Evolutionary conservation across 805 yeast species (phyloP), one percentile per base, ranked within the genome.

Genomic region (Starmerella kuoi): DNA sequence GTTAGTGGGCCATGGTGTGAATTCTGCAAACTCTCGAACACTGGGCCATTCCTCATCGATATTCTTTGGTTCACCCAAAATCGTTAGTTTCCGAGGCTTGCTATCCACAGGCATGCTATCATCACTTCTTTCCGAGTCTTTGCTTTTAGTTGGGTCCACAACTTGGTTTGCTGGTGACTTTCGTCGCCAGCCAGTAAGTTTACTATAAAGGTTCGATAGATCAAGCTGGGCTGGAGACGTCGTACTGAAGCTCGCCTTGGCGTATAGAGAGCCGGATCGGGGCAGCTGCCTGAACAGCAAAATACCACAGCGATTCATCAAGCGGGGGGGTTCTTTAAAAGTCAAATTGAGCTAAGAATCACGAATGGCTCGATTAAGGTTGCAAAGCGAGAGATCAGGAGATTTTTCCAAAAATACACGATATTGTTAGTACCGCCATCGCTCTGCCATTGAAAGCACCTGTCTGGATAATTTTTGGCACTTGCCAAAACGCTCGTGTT

Each of bases 1-100:
- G 30, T 44, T 49, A 5, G 57, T 48, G 21, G 64, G 63, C 56
- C 57, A 60, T 7, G 62, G 53, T n/a, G 45, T 37, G 40, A 60
- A 54, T 41, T 46, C 52, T 8, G 54, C 53, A 15, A 30, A 40
- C 21, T 34, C 27, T 18, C 40, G 19, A 9, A 52, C 49, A n/a
- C 21, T 25, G 5, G 37, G 41, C 53, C 54, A 48, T 40, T 42
- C 50, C 12, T 40, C 43, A 25, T 35, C 37, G 15, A 35, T 7
- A 15, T 18, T 21, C 19, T 25, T 35, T 25, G 57, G 56, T 35
- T 40, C 27, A 18, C 58, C 58, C 9, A 54, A 38, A 5, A 54
- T 45, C 6, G 32, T 23, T n/a, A 54, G 46, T 21, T 36, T 32
- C 28, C 53, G 53, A 2, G 56, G 54, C 15, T 26, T 34, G 28